Conservation (phyloP, 2,329 filamentous ascomycete genomes). For the Furcasterigmium sp. region DNA sequence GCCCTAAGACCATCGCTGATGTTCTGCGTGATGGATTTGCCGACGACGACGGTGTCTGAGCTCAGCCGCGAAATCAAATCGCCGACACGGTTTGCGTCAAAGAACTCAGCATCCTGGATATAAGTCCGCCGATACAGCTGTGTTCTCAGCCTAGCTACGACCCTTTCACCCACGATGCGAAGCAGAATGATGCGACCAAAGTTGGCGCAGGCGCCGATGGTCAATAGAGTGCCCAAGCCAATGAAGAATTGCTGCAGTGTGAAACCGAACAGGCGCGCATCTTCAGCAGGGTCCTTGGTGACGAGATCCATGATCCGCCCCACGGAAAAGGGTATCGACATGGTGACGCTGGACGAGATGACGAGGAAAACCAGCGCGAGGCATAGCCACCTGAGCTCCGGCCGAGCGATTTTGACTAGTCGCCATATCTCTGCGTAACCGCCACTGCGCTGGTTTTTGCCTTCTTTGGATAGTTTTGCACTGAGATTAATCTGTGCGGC, state of each 20-base stretch:
- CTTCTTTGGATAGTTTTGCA: slow-evolving; percentile 82
- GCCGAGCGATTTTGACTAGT: slow-evolving; percentile 81
- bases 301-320: slow-evolving; percentile 92
- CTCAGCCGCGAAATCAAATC: slow-evolving; percentile 93
- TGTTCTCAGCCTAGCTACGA: slow-evolving; percentile 83
- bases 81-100: slow-evolving; percentile 94
- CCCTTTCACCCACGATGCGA: slow-evolving; percentile 88
- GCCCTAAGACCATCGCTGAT: slow-evolving; percentile 92
- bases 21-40: slow-evolving; percentile 97
- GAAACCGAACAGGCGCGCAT: slow-evolving; percentile 72
- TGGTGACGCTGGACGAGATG: slow-evolving; percentile 85
- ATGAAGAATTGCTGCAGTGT: slow-evolving; percentile 84
- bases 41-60: slow-evolving; percentile 95
- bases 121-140: slow-evolving; percentile 89
- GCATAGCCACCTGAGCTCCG: slow-evolving; percentile 72
- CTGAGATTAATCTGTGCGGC: slow-evolving; percentile 86
- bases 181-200: slow-evolving; percentile 92
- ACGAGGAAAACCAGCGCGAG: slow-evolving; percentile 81
- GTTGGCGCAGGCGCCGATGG: slow-evolving; percentile 81
- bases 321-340: slow-evolving; percentile 95
- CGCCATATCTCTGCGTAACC: slow-evolving; percentile 76
- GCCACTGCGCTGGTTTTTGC: slow-evolving; percentile 51
- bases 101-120: slow-evolving; percentile 97
- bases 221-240: slow-evolving; percentile 70
- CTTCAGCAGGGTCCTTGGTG: slow-evolving; percentile 64